Base-by-base conservation (phyloP, 768 basidiomycete species). In the Filobasidium wieringae region DNA sequence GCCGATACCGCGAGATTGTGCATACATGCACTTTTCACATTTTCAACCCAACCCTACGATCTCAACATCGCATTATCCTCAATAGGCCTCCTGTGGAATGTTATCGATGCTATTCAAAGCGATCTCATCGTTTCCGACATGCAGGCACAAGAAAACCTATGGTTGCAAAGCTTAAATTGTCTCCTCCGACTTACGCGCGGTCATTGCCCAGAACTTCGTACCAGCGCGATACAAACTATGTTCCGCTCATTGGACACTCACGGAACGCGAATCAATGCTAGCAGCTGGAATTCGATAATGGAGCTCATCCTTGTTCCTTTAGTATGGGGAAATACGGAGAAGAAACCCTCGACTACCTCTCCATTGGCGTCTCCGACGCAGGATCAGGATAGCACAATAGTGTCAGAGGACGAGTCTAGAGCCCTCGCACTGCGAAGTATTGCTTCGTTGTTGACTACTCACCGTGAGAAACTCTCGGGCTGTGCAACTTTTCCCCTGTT, bases 11-110 rank as follows among this genome's bases (percentile, higher is more conserved):
- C 96, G 24, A 84, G 84, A 7, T 78, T 88, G 8, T 96, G 91
- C 65, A 93, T 97, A 73, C 81, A 79, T 60, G 92, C 93, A 4
- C 78, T 99, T 0, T 88, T 88, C 5, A 84, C 86, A 55, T 99
- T 93, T 72, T 91, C 92, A 7, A 81, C 84, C 17, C 93, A 97
- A 66, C 80, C 83, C 0, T 74, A 76, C 39, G 95, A 97, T 63
- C 92, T 93, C 36, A 99, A 99, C 65, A 93, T 99, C 56, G 88
- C 91, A 1, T 76, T 99, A 55, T 93, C 93, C 0, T 89, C 92
- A 0, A 89, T 89, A 58, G 90, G 88, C 53, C 75, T 96, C 2
- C 77, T 99, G 4, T 97, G 93, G 93, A 86, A 87, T 60, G 87
- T 99, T 0, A 95, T 92, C 0, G 93, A 99, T 69, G 86, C 88